Percentiles rank a stretch among this genome's conserved stretches.
phyloP scores from a whole-genome alignment of 352 stramenopile genomes.

The Pythium biforme region DNA sequence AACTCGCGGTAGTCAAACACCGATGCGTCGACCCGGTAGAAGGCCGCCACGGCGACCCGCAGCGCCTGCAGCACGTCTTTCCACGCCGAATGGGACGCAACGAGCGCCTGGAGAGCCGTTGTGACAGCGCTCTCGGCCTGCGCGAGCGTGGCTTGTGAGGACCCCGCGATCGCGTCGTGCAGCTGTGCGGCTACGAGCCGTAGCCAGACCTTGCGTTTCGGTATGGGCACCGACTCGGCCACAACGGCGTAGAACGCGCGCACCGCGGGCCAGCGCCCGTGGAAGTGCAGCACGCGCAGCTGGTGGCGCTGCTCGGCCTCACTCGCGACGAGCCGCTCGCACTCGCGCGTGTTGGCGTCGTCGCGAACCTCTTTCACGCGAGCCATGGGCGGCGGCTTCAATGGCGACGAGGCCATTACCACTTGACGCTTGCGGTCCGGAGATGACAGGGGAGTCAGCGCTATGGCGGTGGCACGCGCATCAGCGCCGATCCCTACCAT shows the following conservation, averaged over 20 bases:
- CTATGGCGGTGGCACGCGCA: not conserved
- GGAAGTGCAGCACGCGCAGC: slow-evolving; percentile 37
- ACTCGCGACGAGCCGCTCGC: slow-evolving; percentile 21
- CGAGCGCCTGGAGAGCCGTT: slow-evolving; percentile 27
- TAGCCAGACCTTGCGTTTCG: slow-evolving; percentile 23
- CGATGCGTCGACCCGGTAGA: slow-evolving; percentile 24
- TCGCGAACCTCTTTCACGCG: slow-evolving; percentile 48
- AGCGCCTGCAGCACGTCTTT: slow-evolving; percentile 25
- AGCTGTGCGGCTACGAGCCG: slow-evolving; percentile 16
- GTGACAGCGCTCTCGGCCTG: slow-evolving; percentile 44
- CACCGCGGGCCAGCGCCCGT: slow-evolving; percentile 43
- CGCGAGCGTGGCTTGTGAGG: slow-evolving; percentile 14
- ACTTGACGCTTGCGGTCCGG: not conserved
- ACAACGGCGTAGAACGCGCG: slow-evolving; percentile 47
- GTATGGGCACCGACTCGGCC: slow-evolving; percentile 24
- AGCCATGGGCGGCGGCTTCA: not conserved
- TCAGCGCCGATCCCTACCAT: slow-evolving; percentile 8
- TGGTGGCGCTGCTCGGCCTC: slow-evolving; percentile 35
- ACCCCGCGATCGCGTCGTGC: slow-evolving; percentile 19
- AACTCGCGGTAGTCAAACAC: slow-evolving; percentile 47
- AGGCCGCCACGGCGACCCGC: slow-evolving; percentile 33
- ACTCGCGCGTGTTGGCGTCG: slow-evolving; percentile 22
- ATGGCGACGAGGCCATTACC: slow-evolving; percentile 1
- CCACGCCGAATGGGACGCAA: slow-evolving; percentile 5
- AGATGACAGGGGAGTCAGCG: not conserved